Percentiles rank a stretch among this genome's conserved stretches.
These are phyloP conservation scores for Wallacemonas collosoma DNA, from an alignment of 208 protist species.

Conservation along the genomic window DNA sequence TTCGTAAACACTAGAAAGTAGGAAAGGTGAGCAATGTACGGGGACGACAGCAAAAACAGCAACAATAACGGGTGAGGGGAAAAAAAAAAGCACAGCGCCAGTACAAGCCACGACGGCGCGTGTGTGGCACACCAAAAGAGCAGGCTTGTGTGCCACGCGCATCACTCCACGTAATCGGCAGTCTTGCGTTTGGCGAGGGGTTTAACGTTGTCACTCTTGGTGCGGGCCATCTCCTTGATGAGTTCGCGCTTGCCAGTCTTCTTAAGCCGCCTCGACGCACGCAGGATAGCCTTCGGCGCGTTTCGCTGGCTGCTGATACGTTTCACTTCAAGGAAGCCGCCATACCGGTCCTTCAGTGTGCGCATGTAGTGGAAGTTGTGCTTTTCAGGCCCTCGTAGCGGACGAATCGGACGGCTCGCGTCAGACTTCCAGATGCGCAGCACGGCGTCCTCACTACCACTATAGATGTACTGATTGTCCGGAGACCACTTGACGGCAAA, in stretches of 20 bases:
- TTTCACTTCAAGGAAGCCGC: constrained; percentile 86
- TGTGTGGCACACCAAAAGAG: background rate
- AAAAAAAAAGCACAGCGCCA: background rate
- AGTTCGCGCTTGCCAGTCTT: constrained; percentile 81
- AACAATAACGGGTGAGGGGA: constrained; percentile 1
- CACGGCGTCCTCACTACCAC: constrained; percentile 96
- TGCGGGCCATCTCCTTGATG: constrained; percentile 86
- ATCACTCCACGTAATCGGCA: constrained; percentile 83
- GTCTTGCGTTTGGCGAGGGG: constrained; percentile 88
- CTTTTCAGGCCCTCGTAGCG: constrained; percentile 88
- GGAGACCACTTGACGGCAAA: constrained; percentile 92
- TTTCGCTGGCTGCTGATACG: constrained; percentile 90
- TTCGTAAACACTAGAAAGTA: constrained; percentile 1
- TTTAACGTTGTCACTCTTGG: constrained; percentile 77
- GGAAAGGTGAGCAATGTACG: background rate
- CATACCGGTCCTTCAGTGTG: constrained; percentile 85
- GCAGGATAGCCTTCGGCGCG: constrained; percentile 80
- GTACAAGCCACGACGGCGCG: no score
- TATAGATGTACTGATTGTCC: constrained; percentile 95
- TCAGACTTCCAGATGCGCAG: constrained; percentile 97
- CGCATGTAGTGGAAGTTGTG: constrained; percentile 94
- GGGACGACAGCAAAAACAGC: background rate
- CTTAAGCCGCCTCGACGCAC: constrained; percentile 61
- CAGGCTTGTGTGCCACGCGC: background rate
- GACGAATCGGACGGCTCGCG: constrained; percentile 87